phyloP scores from a whole-genome alignment of 805 yeast species.

The Ogataea saltuana region DNA sequence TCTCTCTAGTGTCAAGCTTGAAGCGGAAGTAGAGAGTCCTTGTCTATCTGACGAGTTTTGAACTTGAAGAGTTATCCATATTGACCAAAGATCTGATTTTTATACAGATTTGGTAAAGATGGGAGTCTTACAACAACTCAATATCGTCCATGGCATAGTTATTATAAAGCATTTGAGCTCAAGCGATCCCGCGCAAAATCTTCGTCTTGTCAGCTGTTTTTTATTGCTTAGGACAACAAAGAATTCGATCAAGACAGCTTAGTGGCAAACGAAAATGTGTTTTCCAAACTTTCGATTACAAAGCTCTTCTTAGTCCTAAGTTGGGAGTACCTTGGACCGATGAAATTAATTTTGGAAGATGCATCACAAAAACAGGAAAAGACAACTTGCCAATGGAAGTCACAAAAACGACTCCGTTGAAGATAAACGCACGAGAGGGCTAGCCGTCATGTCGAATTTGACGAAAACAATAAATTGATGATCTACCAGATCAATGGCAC shows the following conservation, averaged over 20 bases:
- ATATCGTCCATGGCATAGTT: constrained; percentile 15
- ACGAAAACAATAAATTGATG: constrained; percentile 14
- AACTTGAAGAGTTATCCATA: background rate
- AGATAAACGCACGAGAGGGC: constrained; percentile 12
- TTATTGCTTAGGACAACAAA: constrained; percentile 10
- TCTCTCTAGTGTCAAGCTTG: too few species aligned
- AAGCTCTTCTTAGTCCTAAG: constrained; percentile 9
- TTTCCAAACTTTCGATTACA: constrained; percentile 11
- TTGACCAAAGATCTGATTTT: constrained; percentile 7
- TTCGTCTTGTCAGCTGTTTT: constrained; percentile 11
- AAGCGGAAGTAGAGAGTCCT: too few species aligned
- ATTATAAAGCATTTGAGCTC: constrained; percentile 12
- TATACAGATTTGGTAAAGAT: constrained; percentile 11
- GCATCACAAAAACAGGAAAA: constrained; percentile 10
- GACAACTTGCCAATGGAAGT: constrained; percentile 4
- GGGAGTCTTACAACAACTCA: constrained; percentile 13
- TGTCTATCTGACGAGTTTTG: background rate
- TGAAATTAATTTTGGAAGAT: constrained; percentile 15
- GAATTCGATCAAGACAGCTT: constrained; percentile 24
- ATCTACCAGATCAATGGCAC: constrained; percentile 16
- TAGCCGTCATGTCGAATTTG: constrained; percentile 15
- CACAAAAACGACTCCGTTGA: constrained; percentile 11
- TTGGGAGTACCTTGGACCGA: constrained; percentile 18
- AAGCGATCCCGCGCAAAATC: constrained; percentile 13
- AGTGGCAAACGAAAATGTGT: constrained; percentile 16